phyloP scores from a whole-genome alignment of 83 land plant species.

The Thuja plicata region DNA sequence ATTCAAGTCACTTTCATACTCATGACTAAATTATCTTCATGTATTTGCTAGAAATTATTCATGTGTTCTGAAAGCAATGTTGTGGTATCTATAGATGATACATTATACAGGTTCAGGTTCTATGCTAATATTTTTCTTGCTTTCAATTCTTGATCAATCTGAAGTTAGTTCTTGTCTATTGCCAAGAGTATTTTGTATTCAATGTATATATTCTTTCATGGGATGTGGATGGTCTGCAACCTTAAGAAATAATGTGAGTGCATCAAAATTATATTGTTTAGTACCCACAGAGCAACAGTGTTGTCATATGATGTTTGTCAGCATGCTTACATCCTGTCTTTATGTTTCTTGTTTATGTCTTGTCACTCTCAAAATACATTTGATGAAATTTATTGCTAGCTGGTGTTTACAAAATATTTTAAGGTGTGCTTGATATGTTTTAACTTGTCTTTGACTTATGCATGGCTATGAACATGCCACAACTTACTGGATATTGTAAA shows the following conservation, averaged over 20 bases:
- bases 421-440: neutral
- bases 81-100: neutral
- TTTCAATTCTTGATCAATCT: neutral
- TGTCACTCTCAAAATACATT: neutral
- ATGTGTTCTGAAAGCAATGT: neutral
- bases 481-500: neutral
- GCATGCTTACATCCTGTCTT: neutral
- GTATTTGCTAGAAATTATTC: neutral
- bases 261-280: neutral
- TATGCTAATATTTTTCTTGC: neutral
- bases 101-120: neutral
- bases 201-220: neutral
- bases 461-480: neutral
- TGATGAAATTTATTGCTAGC: neutral
- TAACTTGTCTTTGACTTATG: neutral
- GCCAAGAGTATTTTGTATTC: neutral
- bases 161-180: neutral
- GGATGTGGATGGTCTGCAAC: neutral
- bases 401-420: neutral
- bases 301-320: neutral
- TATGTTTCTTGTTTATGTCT: neutral
- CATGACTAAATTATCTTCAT: neutral
- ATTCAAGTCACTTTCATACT: neutral
- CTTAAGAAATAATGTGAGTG: neutral
- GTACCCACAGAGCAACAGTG: neutral